Percentiles rank a stretch among this genome's conserved stretches.
Conservation (phyloP, 1,284 basidiomycete species). For the Irpex rosettiformis region DNA sequence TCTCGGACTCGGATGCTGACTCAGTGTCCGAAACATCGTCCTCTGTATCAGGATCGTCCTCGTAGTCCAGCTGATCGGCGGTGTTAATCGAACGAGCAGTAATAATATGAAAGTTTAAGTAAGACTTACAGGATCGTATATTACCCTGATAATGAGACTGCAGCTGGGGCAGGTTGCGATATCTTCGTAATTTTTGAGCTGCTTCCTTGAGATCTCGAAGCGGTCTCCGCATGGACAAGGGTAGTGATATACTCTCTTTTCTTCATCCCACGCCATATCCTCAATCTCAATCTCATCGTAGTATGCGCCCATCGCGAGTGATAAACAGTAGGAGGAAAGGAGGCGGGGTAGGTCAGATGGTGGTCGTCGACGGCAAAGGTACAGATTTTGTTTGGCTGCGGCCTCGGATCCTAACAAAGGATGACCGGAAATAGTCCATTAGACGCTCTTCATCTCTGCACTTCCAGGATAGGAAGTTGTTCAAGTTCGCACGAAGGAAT, state of each 20-base stretch:
- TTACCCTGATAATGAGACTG: conserved; percentile 88
- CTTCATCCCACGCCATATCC: conserved; percentile 90
- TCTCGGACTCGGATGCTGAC: conserved; percentile 34
- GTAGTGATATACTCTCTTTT: conserved; percentile 86
- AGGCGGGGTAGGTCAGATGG: conserved; percentile 1
- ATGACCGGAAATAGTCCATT: neutral
- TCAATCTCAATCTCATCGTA: conserved; percentile 96
- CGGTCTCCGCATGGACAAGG: conserved; percentile 98
- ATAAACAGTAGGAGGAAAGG: conserved; percentile 3
- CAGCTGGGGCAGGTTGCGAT: conserved; percentile 98
- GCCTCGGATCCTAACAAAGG: conserved; percentile 12
- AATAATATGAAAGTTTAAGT: neutral
- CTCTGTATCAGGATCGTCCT: conserved; percentile 56
- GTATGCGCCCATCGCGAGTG: conserved; percentile 85
- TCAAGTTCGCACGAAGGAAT: neutral
- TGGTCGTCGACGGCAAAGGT: neutral
- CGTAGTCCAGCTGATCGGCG: conserved; percentile 59
- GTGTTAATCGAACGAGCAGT: conserved; percentile 1
- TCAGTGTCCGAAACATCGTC: conserved; percentile 33
- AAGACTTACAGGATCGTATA: conserved; percentile 90
- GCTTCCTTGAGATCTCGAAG: conserved; percentile 91
- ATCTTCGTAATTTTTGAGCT: conserved; percentile 90
- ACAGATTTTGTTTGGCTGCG: conserved; percentile 8
- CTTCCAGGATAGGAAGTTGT: neutral
- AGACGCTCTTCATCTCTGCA: neutral